These are phyloP conservation scores for Metschnikowia continentalis DNA, from an alignment of 805 yeast species.

Conservation along the genomic window DNA sequence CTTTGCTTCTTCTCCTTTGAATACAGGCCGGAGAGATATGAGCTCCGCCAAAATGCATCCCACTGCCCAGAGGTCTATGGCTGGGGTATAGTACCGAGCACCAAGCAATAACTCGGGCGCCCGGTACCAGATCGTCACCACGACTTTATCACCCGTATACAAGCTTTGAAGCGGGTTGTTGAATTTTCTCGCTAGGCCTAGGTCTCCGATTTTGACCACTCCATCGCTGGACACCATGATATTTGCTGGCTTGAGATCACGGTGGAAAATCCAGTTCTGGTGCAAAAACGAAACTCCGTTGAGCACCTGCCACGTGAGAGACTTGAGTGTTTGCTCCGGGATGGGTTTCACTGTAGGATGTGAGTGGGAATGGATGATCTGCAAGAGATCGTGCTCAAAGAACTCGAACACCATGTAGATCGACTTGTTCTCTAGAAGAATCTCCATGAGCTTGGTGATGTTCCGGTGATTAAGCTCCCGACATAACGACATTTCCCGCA, in stretches of 20 bases:
- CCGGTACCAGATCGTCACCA: slow-evolving; percentile 94
- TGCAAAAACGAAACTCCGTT: slow-evolving; percentile 90
- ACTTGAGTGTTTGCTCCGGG: slow-evolving; percentile 74
- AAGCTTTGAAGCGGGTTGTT: slow-evolving; percentile 81
- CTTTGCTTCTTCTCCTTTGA: slow-evolving; percentile 97
- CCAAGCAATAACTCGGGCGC: slow-evolving; percentile 92
- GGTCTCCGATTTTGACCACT: slow-evolving; percentile 91
- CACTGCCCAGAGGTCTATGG: slow-evolving; percentile 92
- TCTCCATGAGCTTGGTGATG: slow-evolving; percentile 74
- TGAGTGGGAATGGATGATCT: slow-evolving; percentile 89
- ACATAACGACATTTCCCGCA: slow-evolving; percentile 93
- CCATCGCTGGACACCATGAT: slow-evolving; percentile 92
- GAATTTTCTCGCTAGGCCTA: slow-evolving; percentile 86
- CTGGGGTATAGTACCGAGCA: slow-evolving; percentile 87
- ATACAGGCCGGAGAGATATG: slow-evolving; percentile 82
- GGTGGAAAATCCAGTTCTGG: slow-evolving; percentile 92
- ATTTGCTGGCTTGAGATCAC: slow-evolving; percentile 96
- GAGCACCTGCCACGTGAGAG: slow-evolving; percentile 86
- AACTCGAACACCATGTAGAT: slow-evolving; percentile 94
- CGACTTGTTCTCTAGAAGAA: slow-evolving; percentile 79
- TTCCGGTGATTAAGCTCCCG: slow-evolving; percentile 80
- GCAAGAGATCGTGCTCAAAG: slow-evolving; percentile 93
- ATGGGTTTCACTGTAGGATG: slow-evolving; percentile 81
- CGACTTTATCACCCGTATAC: slow-evolving; percentile 91
- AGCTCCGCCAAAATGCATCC: slow-evolving; percentile 94